Percentiles rank a stretch among this genome's conserved stretches.
Conservation (phyloP, 176 grass and related monocot genomes). For the Pontederia paniculata region DNA sequence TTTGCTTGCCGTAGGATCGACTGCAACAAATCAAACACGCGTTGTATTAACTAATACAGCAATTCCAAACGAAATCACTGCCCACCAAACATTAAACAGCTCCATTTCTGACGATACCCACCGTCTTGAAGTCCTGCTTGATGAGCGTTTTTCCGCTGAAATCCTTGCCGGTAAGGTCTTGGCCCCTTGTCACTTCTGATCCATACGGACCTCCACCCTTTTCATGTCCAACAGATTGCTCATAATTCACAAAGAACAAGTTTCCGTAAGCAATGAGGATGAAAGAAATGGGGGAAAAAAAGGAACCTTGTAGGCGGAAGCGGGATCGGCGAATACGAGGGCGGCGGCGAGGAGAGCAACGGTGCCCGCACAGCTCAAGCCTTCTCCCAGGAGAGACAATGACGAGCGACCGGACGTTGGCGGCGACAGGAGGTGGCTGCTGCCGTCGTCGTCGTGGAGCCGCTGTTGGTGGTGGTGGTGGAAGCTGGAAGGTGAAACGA, state of each 20-base stretch:
- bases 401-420: too few relatives aligned
- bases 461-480: too few relatives aligned
- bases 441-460: too few relatives aligned
- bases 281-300: background rate
- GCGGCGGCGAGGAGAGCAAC: conserved; percentile 53
- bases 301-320: conserved; percentile 56
- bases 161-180: conserved; percentile 88
- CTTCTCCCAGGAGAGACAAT: background rate
- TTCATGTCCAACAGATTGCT: background rate
- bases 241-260: background rate
- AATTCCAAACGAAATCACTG: background rate
- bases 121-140: conserved; percentile 98
- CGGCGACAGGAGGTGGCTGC: too few relatives aligned
- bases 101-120: background rate
- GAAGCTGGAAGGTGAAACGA: too few relatives aligned
- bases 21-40: conserved; percentile 19
- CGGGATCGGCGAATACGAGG: conserved; percentile 51
- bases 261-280: background rate
- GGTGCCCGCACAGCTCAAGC: conserved; percentile 31
- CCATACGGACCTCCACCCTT: conserved; percentile 91
- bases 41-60: background rate
- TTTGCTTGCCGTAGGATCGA: conserved; percentile 71
- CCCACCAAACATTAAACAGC: background rate
- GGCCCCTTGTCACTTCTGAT: conserved; percentile 70
- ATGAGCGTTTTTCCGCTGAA: conserved; percentile 83